Evolutionary conservation across 129 eudicot species (phyloP), one percentile per base, ranked within the genome.

Genomic region (Cynara cardunculus): DNA sequence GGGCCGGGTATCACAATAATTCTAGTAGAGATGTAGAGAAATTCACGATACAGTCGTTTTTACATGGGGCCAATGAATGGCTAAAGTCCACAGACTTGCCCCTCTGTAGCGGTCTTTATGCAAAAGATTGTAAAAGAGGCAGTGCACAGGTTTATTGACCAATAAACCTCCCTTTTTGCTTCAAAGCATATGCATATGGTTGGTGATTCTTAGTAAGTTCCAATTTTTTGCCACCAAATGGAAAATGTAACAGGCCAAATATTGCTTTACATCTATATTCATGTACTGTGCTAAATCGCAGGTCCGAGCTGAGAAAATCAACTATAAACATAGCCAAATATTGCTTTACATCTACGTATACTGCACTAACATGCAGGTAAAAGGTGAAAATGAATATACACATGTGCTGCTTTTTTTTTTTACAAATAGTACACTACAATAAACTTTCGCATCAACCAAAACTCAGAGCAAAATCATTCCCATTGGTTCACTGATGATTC

Each of bases 1-100:
- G 97, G 97, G 83, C 86, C 16, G 94, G 94, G 30, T 89, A 83
- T 77, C 87, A 75, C 73, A 89, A 76, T 30, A 93, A 93, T 67
- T 85, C 87, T n/a, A 88, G 71, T 27, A 85, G 74, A 56, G 90
- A 88, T 27, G 68, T 79, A 7, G 92, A 78, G 5, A 91, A 82
- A 87, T 89, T 89, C 35, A 76, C 85, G 1, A 87, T 87, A 16
- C 90, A 86, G 73, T 87, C 86, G 21, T 93, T 93, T 84, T 82
- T 93, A 79, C 94, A 81, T 72, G 98, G 87, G 16, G 88, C 89
- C 22, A 90, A 89, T 71, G 89, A 84, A 66, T 90, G 98, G 98
- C 62, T 93, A 71, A 82, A 78, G 86, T 82, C 90, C 19, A 82
- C 90, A 5, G 96, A 85, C 69, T 32, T 93, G 19, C 96, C 97